phyloP scores from a whole-genome alignment of 345 rosid species.

The Isatis tinctoria region DNA sequence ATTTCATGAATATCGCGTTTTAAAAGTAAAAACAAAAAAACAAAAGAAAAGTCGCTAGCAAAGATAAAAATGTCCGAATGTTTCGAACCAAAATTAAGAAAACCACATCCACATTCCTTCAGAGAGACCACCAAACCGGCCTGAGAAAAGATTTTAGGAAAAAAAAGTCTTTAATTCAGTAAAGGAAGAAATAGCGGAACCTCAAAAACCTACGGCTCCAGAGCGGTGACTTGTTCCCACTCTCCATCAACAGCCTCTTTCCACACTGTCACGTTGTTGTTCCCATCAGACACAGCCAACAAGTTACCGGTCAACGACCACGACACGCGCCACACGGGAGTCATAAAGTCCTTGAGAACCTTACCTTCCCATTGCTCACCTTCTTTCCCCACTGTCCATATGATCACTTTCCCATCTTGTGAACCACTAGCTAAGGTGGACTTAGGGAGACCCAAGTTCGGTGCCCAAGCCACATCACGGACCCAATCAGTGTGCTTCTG shows the following conservation, averaged over 20 bases:
- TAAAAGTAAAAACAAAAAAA: neutral
- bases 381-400: constrained; percentile 59
- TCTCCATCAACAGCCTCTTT: constrained; percentile 62
- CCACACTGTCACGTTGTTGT: constrained; percentile 57
- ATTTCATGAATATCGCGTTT: neutral
- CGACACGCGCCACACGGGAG: constrained; percentile 62
- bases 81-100: neutral
- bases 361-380: constrained; percentile 63
- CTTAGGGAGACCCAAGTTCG: constrained; percentile 65
- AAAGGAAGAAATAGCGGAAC: neutral
- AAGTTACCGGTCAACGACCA: constrained; percentile 68
- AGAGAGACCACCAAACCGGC: constrained; percentile 11
- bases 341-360: constrained; percentile 55
- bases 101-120: constrained; percentile 10
- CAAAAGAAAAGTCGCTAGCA: neutral
- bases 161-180: neutral
- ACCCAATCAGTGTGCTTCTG: constrained; percentile 66
- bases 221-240: constrained; percentile 54
- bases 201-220: constrained; percentile 32
- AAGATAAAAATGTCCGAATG: neutral
- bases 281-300: constrained; percentile 58
- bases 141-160: neutral
- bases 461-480: constrained; percentile 75
- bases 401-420: constrained; percentile 60
- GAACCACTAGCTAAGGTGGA: constrained; percentile 67